These are phyloP conservation scores for Sphaerulina musiva DNA, from an alignment of 2,329 filamentous ascomycete genomes.

Conservation along the genomic window DNA sequence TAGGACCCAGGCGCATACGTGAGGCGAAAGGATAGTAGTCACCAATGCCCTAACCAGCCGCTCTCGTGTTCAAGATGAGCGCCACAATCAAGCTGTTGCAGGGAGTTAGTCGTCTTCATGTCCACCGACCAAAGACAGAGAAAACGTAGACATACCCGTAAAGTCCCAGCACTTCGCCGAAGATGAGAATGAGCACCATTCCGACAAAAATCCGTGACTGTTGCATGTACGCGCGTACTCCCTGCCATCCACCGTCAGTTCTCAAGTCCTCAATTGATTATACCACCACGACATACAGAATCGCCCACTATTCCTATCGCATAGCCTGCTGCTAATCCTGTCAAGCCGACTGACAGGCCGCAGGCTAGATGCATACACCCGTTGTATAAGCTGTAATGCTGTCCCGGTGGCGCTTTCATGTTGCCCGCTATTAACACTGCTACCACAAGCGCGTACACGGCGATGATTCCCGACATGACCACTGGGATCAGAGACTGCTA, in stretches of 20 bases:
- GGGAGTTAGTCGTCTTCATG: not conserved
- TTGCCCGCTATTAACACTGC: slow-evolving; percentile 92
- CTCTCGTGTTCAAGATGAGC: slow-evolving; percentile 74
- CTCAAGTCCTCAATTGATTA: not conserved
- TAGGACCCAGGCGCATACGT: not conserved
- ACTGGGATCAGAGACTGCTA: slow-evolving; percentile 72
- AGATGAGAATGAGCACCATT: slow-evolving; percentile 98
- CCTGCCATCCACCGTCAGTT: slow-evolving; percentile 35
- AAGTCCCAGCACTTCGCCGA: slow-evolving; percentile 91
- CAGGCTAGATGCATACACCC: slow-evolving; percentile 92
- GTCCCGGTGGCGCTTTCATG: slow-evolving; percentile 62
- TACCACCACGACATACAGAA: slow-evolving; percentile 49
- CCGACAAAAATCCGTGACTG: slow-evolving; percentile 95
- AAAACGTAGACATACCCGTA: slow-evolving; percentile 65
- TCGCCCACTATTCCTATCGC: slow-evolving; percentile 95
- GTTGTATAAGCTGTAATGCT: slow-evolving; percentile 76
- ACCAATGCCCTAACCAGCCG: slow-evolving; percentile 20
- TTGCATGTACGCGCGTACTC: slow-evolving; percentile 91
- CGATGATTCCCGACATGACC: slow-evolving; percentile 98
- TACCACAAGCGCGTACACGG: slow-evolving; percentile 95
- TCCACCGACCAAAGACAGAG: not conserved
- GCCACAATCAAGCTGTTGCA: slow-evolving; percentile 73
- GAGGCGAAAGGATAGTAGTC: not conserved
- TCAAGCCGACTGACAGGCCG: slow-evolving; percentile 83
- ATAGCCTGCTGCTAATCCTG: slow-evolving; percentile 89